These are phyloP conservation scores for Rhizomucor miehei DNA, from an alignment of 371 early-diverging fungal species.

Conservation along the genomic window DNA sequence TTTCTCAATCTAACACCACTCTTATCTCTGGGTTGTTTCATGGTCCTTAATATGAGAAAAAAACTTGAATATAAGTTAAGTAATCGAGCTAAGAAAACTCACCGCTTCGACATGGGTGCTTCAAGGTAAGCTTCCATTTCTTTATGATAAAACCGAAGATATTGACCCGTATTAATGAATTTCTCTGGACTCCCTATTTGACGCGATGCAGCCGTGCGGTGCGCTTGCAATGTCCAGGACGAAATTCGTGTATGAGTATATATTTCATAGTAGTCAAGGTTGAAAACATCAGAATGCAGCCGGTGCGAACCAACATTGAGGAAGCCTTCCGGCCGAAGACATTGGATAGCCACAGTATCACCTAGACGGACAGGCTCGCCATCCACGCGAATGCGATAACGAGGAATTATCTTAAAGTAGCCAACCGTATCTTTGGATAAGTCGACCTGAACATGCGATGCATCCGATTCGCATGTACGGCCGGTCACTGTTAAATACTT, in stretches of 20 bases:
- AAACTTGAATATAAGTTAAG: neutral
- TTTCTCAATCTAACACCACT: conserved; percentile 24
- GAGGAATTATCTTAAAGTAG: conserved; percentile 54
- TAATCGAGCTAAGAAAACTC: neutral
- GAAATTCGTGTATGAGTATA: conserved; percentile 31
- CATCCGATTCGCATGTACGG: conserved; percentile 37
- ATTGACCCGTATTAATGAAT: conserved; percentile 38
- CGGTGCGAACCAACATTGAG: conserved; percentile 28
- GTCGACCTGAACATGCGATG: conserved; percentile 39
- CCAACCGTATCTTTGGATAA: conserved; percentile 37
- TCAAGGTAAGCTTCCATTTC: conserved; percentile 53
- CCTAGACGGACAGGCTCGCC: conserved; percentile 54
- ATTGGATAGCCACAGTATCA: conserved; percentile 51
- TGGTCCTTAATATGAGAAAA: neutral
- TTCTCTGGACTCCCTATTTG: conserved; percentile 17
- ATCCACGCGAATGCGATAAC: conserved; percentile 49
- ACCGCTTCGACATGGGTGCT: conserved; percentile 22
- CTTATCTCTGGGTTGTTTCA: conserved; percentile 13
- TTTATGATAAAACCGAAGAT: conserved; percentile 55
- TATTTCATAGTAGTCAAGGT: conserved; percentile 25
- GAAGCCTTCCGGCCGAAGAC: conserved; percentile 50
- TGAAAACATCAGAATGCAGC: conserved; percentile 18
- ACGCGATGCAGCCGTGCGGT: conserved; percentile 11
- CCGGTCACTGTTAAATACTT: conserved; percentile 49
- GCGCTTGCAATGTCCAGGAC: conserved; percentile 36